Evolutionary conservation across 2,329 filamentous ascomycete genomes (phyloP), one percentile per base, ranked within the genome.

Genomic region (Pseudopyricularia cyperi): DNA sequence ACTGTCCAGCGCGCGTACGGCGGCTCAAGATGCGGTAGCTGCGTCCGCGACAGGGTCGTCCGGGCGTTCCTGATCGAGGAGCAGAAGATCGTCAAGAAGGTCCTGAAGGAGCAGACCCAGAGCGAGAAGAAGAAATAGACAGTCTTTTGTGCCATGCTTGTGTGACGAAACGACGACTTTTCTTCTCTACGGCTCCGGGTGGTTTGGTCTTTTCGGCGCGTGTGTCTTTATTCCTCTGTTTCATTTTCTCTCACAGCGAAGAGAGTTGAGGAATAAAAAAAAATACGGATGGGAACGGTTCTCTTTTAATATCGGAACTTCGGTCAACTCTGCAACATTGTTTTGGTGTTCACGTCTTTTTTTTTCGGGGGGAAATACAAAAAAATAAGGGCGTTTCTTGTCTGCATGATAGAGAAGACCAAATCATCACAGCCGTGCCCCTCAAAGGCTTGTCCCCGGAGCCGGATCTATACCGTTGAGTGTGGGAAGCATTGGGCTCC

Each of bases 1-100:
- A 95, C 89, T 66, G 93, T 98, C 71, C 88, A 93, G 79, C 89
- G 93, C 67, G 90, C 93, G 68, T 98, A 98, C 73, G 90, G 93
- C 73, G 93, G 93, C 69, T 96, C 90, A 67, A 88, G 93, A 82
- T 98, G 93, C 80, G 89, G 87, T 70, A 93, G 89, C 82, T 98
- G 93, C 75, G 93, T 98, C 64, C 90, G 91, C 74, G 93, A 98
- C 80, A 87, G 93, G 65, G 88, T 98, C 64, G 89, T 96, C 49
- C 89, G 93, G 65, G 93, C 93, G 60, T 98, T 98, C 85, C 78
- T 98, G 72, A 97, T 98, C 62, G 94, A 98, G 81, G 93, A 98
- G 84, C 93, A 98, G 82, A 98, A 98, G 88, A 97, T 98, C 66
- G 93, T 98, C 76, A 98, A 98, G 89, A 98, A 98, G 88, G 93